Conservation (phyloP, 2,329 filamentous ascomycete genomes). For the Claviceps paspali region DNA sequence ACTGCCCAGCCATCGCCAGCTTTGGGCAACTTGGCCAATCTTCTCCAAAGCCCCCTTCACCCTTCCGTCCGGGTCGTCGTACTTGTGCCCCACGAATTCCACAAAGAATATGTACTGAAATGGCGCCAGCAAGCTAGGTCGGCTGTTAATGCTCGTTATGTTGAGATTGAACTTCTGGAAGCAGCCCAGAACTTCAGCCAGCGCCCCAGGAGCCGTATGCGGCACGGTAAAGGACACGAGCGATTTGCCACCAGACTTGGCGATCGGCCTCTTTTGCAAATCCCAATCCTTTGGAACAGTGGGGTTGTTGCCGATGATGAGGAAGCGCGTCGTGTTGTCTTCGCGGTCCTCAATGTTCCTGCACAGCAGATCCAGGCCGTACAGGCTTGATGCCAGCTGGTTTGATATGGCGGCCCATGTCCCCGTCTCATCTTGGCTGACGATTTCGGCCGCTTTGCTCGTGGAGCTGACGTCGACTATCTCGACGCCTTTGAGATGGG, state of each 20-base stretch:
- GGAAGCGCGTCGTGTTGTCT: constrained; percentile 69
- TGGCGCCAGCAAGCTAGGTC: constrained; percentile 56
- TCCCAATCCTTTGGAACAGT: constrained; percentile 13
- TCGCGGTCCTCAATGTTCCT: constrained; percentile 54
- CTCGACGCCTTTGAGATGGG: constrained; percentile 58
- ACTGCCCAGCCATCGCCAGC: constrained; percentile 54
- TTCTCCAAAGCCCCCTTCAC: constrained; percentile 46
- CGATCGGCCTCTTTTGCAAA: constrained; percentile 12
- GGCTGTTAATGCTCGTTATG: constrained; percentile 77
- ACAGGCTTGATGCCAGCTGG: constrained; percentile 52
- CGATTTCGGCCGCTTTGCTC: constrained; percentile 68
- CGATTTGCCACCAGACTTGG: constrained; percentile 40
- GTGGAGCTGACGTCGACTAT: constrained; percentile 75
- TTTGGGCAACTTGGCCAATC: constrained; percentile 41
- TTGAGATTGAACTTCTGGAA: constrained; percentile 64
- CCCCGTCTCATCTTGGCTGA: constrained; percentile 41
- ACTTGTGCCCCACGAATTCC: constrained; percentile 57
- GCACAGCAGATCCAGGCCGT: constrained; percentile 55
- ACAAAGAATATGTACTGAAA: constrained; percentile 96
- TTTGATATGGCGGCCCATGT: constrained; percentile 65
- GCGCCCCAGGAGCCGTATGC: constrained; percentile 61
- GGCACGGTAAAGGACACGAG: constrained; percentile 73
- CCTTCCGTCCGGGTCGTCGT: constrained; percentile 34
- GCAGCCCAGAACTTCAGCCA: constrained; percentile 65
- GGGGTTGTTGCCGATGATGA: constrained; percentile 39